These are phyloP conservation scores for Hymenoscyphus linearis DNA, from an alignment of 2,329 filamentous ascomycete genomes.

Conservation along the genomic window DNA sequence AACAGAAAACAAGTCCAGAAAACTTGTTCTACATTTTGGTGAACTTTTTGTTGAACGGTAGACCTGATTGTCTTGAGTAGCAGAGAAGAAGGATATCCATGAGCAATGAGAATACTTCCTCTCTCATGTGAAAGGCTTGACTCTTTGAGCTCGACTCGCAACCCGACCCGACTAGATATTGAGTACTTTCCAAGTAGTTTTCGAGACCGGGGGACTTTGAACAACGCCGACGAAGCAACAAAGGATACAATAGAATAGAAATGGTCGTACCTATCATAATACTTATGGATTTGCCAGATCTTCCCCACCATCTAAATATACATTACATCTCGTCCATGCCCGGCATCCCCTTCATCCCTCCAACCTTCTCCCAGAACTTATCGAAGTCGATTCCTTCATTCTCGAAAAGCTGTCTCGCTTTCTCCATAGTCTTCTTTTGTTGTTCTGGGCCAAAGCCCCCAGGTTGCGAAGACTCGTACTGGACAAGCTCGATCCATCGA, in stretches of 20 bases:
- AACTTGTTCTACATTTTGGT: no score
- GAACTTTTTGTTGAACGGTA: no score
- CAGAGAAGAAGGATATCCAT: no score
- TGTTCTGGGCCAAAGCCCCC: slow-evolving; percentile 72
- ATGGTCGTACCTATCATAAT: neutral
- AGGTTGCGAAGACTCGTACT: slow-evolving; percentile 75
- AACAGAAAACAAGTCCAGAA: no score
- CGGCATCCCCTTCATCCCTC: slow-evolving; percentile 52
- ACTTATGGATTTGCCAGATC: neutral
- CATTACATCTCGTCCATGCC: slow-evolving; percentile 37
- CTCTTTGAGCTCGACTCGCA: no score
- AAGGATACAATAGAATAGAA: neutral
- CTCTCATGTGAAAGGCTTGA: no score
- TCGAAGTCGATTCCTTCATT: slow-evolving; percentile 78
- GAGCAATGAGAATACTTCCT: no score
- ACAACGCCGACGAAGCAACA: no score
- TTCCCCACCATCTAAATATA: neutral
- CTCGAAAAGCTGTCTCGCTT: slow-evolving; percentile 72
- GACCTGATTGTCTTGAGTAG: no score
- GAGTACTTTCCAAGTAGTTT: no score
- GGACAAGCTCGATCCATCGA: slow-evolving; percentile 86
- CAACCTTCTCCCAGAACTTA: slow-evolving; percentile 67
- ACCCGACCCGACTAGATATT: no score
- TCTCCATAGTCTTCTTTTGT: slow-evolving; percentile 65
- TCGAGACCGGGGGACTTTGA: no score